Conservation (phyloP, 2,329 filamentous ascomycete species). For the Verticillium nonalfalfae region DNA sequence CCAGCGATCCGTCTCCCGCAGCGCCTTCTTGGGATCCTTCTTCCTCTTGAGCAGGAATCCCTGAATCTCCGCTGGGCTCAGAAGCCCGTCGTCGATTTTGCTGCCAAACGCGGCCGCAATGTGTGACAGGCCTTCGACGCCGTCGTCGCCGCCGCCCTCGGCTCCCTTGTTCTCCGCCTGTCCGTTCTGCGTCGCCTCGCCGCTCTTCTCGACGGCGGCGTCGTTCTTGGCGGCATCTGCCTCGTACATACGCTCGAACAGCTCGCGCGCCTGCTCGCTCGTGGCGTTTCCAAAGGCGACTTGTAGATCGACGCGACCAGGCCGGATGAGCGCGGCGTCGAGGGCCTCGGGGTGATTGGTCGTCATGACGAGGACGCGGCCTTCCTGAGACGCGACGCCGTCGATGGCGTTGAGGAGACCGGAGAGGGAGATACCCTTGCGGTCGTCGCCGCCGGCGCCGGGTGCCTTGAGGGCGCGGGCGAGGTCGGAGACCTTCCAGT, state of each 20-base stretch:
- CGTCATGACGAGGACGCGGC: constrained; percentile 75
- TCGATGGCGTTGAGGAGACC: constrained; percentile 81
- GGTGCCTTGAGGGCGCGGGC: constrained; percentile 32
- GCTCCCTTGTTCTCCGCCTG: neutral
- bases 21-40: constrained; percentile 47
- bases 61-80: constrained; percentile 58
- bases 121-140: constrained; percentile 29
- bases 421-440: constrained; percentile 62
- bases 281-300: constrained; percentile 15
- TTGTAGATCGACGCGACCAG: constrained; percentile 31
- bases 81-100: constrained; percentile 43
- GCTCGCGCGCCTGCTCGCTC: constrained; percentile 44
- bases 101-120: constrained; percentile 44
- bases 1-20: constrained; percentile 48
- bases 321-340: constrained; percentile 67
- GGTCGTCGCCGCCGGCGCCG: constrained; percentile 21
- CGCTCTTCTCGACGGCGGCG: neutral
- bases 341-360: constrained; percentile 70
- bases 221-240: constrained; percentile 9
- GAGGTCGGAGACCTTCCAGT: constrained; percentile 32
- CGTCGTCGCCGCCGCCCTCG: neutral
- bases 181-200: constrained; percentile 2
- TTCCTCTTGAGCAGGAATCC: constrained; percentile 59
- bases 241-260: constrained; percentile 58
- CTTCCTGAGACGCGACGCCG: constrained; percentile 73